Percentiles rank a stretch among this genome's conserved stretches.
phyloP scores from a whole-genome alignment of 352 stramenopile species.

The Phytophthora ramorum region DNA sequence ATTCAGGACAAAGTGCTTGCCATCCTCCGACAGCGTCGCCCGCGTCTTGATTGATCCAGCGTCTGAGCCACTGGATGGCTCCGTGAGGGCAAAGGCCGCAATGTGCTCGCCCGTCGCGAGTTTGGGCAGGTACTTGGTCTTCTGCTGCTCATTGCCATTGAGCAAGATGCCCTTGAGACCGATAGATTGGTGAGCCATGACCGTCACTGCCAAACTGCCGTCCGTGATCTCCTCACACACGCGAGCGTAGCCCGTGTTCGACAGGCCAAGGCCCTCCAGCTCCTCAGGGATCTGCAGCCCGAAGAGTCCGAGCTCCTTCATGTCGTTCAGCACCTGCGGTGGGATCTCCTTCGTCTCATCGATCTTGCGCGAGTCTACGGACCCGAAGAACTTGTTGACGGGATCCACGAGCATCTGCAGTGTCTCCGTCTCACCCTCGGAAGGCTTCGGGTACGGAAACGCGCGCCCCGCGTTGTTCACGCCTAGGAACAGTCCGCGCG shows the following conservation, averaged over 20 bases:
- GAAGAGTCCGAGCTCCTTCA: constrained; percentile 89
- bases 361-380: constrained; percentile 74
- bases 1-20: constrained; percentile 93
- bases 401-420: constrained; percentile 88
- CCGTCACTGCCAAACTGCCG: constrained; percentile 76
- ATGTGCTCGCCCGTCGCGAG: constrained; percentile 90
- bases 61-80: constrained; percentile 92
- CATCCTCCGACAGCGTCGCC: constrained; percentile 90
- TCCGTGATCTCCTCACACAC: constrained; percentile 89
- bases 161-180: constrained; percentile 90
- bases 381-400: constrained; percentile 80
- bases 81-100: constrained; percentile 89
- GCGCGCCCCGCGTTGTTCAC: constrained; percentile 82
- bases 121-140: constrained; percentile 91
- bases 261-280: constrained; percentile 77
- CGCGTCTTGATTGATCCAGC: constrained; percentile 91
- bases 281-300: constrained; percentile 87
- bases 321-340: constrained; percentile 67
- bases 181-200: constrained; percentile 91
- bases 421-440: constrained; percentile 77
- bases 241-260: constrained; percentile 86
- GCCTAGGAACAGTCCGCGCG: constrained; percentile 81
- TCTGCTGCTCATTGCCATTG: constrained; percentile 84
- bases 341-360: constrained; percentile 87
- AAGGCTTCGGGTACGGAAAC: constrained; percentile 83